Conservation (phyloP, 805 yeast species). For the Saturnispora halmiae region DNA sequence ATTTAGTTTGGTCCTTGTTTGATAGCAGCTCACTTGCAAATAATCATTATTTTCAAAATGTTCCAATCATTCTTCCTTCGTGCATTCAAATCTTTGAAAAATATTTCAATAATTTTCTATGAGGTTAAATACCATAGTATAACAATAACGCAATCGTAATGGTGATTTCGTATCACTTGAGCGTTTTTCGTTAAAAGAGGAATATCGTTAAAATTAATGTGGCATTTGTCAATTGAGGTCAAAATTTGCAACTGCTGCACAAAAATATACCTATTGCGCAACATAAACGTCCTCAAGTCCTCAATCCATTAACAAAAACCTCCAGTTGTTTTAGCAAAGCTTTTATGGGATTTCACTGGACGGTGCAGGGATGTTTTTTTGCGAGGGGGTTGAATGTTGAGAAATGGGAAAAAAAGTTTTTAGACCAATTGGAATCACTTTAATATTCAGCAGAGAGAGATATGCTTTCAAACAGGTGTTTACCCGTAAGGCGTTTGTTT, state of each 20-base stretch:
- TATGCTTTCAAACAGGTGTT: slow-evolving; percentile 12
- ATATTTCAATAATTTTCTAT: no score
- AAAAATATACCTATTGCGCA: no score
- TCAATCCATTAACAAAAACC: no score
- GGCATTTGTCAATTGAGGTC: no score
- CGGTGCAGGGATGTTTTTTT: neutral
- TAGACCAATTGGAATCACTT: slow-evolving; percentile 6
- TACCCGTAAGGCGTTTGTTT: slow-evolving; percentile 16
- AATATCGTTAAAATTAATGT: neutral
- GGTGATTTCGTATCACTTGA: slow-evolving; percentile 2
- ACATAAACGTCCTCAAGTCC: no score
- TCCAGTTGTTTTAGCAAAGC: neutral
- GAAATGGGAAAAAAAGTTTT: neutral
- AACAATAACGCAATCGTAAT: slow-evolving; percentile 1
- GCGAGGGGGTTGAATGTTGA: neutral
- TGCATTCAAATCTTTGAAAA: no score
- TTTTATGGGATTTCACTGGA: neutral
- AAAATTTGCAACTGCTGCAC: neutral
- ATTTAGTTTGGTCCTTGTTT: no score
- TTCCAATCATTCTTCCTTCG: no score
- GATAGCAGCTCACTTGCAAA: no score
- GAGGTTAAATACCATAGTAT: no score
- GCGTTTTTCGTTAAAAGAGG: neutral
- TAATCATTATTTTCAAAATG: no score
- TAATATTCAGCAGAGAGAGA: slow-evolving; percentile 5